Evolutionary conservation across 805 yeast genomes (phyloP).

Genomic region (Candida manassasensis): DNA sequence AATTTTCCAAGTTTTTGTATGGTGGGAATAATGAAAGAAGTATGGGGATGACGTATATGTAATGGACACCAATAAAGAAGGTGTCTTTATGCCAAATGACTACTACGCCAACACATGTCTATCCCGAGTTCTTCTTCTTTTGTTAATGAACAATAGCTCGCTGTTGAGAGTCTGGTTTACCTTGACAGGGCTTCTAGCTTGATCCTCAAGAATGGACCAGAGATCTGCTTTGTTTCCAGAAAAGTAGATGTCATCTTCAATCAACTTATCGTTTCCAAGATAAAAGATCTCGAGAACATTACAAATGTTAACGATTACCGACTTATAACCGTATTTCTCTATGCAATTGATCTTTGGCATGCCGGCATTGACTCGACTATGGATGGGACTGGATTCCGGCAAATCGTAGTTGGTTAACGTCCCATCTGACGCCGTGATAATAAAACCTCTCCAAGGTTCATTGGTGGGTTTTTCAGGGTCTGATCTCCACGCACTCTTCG

Average conservation of each 20-base stretch:
- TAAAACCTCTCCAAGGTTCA: conserved; percentile 73
- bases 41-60: too few relatives aligned
- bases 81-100: too few relatives aligned
- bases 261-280: conserved; percentile 69
- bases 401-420: conserved; percentile 55
- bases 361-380: conserved; percentile 35
- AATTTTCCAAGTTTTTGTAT: too few relatives aligned
- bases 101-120: too few relatives aligned
- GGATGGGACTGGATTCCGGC: conserved; percentile 41
- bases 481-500: not conserved
- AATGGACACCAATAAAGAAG: too few relatives aligned
- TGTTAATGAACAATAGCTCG: conserved; percentile 50
- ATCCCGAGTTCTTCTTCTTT: conserved; percentile 33
- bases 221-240: conserved; percentile 32
- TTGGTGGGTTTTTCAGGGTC: conserved; percentile 1
- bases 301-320: conserved; percentile 73
- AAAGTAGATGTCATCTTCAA: conserved; percentile 53
- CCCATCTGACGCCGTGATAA: conserved; percentile 62
- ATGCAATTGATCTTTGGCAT: conserved; percentile 58
- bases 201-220: conserved; percentile 17
- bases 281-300: conserved; percentile 67
- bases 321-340: conserved; percentile 69
- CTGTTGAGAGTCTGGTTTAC: conserved; percentile 24
- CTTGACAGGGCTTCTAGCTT: conserved; percentile 5
- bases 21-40: too few relatives aligned